Evolutionary conservation across 2,329 filamentous ascomycete genomes (phyloP).

Genomic region (Penicillium sp.): DNA sequence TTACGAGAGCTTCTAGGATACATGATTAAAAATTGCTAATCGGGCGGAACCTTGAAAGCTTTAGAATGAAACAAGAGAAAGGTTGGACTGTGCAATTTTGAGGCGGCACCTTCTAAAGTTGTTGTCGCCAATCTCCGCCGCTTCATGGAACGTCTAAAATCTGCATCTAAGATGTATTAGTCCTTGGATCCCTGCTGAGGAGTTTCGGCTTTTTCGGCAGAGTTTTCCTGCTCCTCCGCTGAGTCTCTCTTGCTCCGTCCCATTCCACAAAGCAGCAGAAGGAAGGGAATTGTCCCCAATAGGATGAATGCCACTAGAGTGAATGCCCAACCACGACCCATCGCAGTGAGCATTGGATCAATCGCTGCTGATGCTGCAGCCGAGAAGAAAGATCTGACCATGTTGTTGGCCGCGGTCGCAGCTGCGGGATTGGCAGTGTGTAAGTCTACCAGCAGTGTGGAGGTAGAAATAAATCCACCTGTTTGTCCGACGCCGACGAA

Average conservation of each 20-base stretch:
- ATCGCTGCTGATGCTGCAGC: slow-evolving; percentile 19
- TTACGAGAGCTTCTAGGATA: too few species aligned
- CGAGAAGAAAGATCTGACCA: slow-evolving; percentile 20
- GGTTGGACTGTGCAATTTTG: too few species aligned
- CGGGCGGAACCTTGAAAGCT: too few species aligned
- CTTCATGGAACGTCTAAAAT: background rate
- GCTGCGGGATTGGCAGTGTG: slow-evolving; percentile 14
- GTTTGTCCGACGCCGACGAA: slow-evolving; percentile 18
- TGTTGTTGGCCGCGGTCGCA: slow-evolving; percentile 21
- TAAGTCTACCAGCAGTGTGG: slow-evolving; percentile 17
- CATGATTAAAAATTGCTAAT: too few species aligned
- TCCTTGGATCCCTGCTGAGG: background rate
- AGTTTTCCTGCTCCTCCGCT: background rate
- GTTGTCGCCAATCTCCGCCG: background rate
- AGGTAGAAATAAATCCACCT: slow-evolving; percentile 16
- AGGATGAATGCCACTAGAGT: slow-evolving; percentile 17
- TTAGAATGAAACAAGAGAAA: too few species aligned
- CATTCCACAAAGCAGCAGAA: slow-evolving; percentile 11
- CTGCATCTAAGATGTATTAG: background rate
- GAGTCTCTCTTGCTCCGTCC: background rate
- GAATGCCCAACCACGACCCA: slow-evolving; percentile 21
- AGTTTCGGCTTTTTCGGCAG: background rate
- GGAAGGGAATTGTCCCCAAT: slow-evolving; percentile 9
- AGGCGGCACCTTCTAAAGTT: too few species aligned
- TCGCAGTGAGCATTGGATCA: slow-evolving; percentile 18